Evolutionary conservation across 2,329 filamentous ascomycete genomes (phyloP).

Genomic region (Cercospora sp.): DNA sequence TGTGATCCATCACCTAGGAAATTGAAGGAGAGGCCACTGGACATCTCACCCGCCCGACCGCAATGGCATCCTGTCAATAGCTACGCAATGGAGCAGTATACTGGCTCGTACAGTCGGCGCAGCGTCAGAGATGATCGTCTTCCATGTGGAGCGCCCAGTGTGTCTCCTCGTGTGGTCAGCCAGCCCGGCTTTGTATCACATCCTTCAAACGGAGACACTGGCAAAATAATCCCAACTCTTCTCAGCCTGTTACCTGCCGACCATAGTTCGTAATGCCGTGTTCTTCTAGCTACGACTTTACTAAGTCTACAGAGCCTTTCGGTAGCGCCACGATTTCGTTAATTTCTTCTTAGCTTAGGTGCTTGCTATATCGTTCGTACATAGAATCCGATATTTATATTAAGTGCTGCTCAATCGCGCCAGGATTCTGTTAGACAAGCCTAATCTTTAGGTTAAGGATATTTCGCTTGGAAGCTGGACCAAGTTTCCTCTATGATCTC

Average conservation of each 20-base stretch:
- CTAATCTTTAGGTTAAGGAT: constrained; percentile 59
- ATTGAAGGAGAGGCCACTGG: not conserved
- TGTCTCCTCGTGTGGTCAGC: not conserved
- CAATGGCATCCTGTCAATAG: not conserved
- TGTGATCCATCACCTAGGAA: not conserved
- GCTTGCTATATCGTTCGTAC: constrained; percentile 54
- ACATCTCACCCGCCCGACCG: not conserved
- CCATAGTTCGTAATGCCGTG: constrained; percentile 49
- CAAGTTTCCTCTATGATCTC: constrained; percentile 52
- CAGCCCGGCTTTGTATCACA: not conserved
- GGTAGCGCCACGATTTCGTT: constrained; percentile 56
- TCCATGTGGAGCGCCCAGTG: not conserved
- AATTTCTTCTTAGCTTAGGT: constrained; percentile 55
- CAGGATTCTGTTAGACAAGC: constrained; percentile 58
- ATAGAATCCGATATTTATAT: constrained; percentile 56
- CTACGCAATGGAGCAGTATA: not conserved
- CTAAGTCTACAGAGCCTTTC: constrained; percentile 52
- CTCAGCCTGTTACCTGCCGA: not conserved
- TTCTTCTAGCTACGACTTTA: constrained; percentile 58
- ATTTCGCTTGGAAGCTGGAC: constrained; percentile 51
- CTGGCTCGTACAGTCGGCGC: not conserved
- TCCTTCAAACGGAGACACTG: not conserved
- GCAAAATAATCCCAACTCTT: not conserved
- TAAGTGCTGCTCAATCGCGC: constrained; percentile 57
- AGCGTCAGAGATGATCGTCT: not conserved